Conservation (phyloP, 2,329 filamentous ascomycete species). For the Periconia macrospinosa region DNA sequence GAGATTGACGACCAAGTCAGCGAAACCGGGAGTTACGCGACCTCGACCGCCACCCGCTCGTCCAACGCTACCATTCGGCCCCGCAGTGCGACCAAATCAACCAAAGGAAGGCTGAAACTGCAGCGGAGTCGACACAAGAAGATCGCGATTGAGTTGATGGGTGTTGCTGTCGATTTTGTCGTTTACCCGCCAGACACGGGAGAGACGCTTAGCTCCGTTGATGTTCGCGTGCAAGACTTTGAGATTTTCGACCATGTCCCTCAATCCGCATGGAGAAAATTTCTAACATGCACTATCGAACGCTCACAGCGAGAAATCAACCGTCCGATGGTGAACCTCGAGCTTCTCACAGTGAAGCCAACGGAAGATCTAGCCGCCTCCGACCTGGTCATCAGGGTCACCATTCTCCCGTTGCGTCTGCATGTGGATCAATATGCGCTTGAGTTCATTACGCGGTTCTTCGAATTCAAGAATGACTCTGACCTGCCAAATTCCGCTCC, state of each 20-base stretch:
- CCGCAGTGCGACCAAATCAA: slow-evolving; percentile 43
- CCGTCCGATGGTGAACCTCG: slow-evolving; percentile 86
- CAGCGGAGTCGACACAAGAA: slow-evolving; percentile 89
- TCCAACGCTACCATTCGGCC: slow-evolving; percentile 45
- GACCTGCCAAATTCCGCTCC: slow-evolving; percentile 51
- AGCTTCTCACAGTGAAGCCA: slow-evolving; percentile 85
- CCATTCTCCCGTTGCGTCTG: slow-evolving; percentile 79
- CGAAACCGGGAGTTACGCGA: slow-evolving; percentile 87
- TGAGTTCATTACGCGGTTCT: slow-evolving; percentile 96
- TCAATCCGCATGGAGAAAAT: slow-evolving; percentile 97
- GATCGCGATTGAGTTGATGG: slow-evolving; percentile 89
- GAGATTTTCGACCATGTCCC: slow-evolving; percentile 94
- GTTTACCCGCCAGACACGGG: slow-evolving; percentile 74
- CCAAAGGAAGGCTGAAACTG: slow-evolving; percentile 66
- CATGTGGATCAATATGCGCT: slow-evolving; percentile 97
- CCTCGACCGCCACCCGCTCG: slow-evolving; percentile 53
- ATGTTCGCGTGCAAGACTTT: slow-evolving; percentile 78
- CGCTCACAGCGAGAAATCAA: slow-evolving; percentile 83
- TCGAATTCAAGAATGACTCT: slow-evolving; percentile 89
- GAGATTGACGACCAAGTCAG: slow-evolving; percentile 72
- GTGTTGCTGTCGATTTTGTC: slow-evolving; percentile 79
- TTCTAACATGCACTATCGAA: slow-evolving; percentile 89
- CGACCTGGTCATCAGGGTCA: slow-evolving; percentile 80
- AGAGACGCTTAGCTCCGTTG: slow-evolving; percentile 85
- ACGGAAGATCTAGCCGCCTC: slow-evolving; percentile 81